These are phyloP conservation scores for Penicillium daleae DNA, from an alignment of 495 filamentous ascomycete genomes.

Conservation along the genomic window DNA sequence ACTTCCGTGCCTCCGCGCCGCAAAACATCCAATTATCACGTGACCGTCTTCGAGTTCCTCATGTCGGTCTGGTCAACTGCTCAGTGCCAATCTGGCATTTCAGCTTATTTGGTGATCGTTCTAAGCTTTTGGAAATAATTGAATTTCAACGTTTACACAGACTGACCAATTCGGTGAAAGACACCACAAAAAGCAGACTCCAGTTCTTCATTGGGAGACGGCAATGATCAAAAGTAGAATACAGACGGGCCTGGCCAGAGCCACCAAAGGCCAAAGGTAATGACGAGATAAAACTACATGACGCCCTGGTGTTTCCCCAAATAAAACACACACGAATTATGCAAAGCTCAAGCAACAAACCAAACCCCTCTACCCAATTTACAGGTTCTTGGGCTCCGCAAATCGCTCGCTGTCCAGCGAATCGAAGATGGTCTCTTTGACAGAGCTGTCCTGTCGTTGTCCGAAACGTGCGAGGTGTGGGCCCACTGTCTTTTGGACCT, in stretches of 20 bases:
- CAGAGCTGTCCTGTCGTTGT: conserved; percentile 49
- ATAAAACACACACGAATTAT: conserved; percentile 18
- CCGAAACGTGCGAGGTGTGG: conserved; percentile 68
- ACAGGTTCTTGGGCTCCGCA: conserved; percentile 33
- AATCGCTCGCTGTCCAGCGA: conserved; percentile 40
- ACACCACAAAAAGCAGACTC: conserved; percentile 5
- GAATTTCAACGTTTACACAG: background rate
- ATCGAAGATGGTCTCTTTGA: conserved; percentile 31
- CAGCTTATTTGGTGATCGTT: background rate
- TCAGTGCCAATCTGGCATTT: too few species aligned
- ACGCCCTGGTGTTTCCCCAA: conserved; percentile 23
- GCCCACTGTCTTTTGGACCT: conserved; percentile 62
- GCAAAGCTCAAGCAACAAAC: conserved; percentile 19
- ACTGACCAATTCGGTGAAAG: background rate
- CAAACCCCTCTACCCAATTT: conserved; percentile 23
- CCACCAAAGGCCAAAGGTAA: conserved; percentile 10
- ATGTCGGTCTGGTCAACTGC: background rate
- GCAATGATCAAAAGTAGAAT: conserved; percentile 30
- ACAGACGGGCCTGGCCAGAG: conserved; percentile 20
- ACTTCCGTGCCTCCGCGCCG: background rate
- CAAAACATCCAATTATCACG: conserved; percentile 14
- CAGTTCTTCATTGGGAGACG: conserved; percentile 11
- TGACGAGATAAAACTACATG: conserved; percentile 25
- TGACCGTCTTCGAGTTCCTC: conserved; percentile 2
- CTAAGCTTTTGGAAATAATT: background rate